These are phyloP conservation scores for Anisodus tanguticus DNA, from an alignment of 257 asterid species.

Conservation along the genomic window DNA sequence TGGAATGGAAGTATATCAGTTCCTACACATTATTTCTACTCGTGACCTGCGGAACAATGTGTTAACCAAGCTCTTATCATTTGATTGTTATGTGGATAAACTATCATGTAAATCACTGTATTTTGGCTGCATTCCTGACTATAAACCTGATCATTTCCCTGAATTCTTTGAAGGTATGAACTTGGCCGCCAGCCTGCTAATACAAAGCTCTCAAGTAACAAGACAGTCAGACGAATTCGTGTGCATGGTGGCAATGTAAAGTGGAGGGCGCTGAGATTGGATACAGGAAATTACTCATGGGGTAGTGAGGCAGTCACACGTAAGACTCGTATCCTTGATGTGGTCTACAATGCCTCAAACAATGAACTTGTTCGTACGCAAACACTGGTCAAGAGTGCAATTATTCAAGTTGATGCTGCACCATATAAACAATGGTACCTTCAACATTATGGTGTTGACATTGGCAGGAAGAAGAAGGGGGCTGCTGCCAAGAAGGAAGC, in stretches of 20 bases:
- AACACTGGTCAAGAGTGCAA: constrained; percentile 51
- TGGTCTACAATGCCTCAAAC: constrained; percentile 50
- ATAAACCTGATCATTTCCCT: not conserved
- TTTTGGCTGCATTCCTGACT: not conserved
- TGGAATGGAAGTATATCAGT: not conserved
- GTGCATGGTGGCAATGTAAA: constrained; percentile 54
- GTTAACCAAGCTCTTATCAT: not conserved
- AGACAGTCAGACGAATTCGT: constrained; percentile 47
- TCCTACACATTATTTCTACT: not conserved
- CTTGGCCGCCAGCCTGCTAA: constrained; percentile 55
- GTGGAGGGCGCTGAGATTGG: constrained; percentile 55
- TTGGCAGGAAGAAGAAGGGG: constrained; percentile 51
- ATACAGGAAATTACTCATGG: constrained; percentile 53
- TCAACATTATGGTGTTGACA: constrained; percentile 51
- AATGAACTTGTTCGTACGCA: constrained; percentile 54
- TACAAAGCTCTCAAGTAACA: constrained; percentile 49
- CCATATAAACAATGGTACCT: constrained; percentile 52
- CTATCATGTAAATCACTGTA: not conserved
- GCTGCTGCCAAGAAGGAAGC: constrained; percentile 41
- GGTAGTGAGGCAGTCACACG: constrained; percentile 53
- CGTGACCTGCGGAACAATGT: not conserved
- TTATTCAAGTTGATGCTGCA: constrained; percentile 51
- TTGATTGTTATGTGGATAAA: not conserved
- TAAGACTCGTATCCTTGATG: constrained; percentile 51
- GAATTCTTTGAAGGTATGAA: constrained; percentile 43